Evolutionary conservation across 768 basidiomycete species (phyloP), one percentile per base, ranked within the genome.

Genomic region (Phlebiopsis gigantea): DNA sequence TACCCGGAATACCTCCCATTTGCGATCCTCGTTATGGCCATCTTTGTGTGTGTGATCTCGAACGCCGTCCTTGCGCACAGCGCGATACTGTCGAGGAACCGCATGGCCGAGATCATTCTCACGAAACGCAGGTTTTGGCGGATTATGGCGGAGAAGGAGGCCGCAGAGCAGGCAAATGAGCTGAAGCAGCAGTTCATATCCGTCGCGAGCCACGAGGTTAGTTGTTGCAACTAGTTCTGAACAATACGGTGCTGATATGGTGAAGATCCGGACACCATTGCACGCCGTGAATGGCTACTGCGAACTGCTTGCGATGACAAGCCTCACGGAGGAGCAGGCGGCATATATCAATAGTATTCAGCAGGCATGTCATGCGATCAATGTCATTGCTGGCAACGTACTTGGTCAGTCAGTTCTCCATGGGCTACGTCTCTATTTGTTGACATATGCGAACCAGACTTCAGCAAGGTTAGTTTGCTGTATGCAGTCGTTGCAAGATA

Each of bases 111-210:
- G 54, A 62, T 65, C 44, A 65, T 66, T 31, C 53, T 66, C 24
- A 68, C 67, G 19, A 66, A 63, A 53, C 56, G 67, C 1, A 54
- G 65, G 8, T 46, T 66, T 5, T 66, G 65, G 67, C 61, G 67
- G 2, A 66, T 66, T 52, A 68, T 68, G 67, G 67, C 67, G 5
- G 67, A 68, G 58, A 68, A 68, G 56, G 65, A 68, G 47, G 67
- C 67, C 0, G 67, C 67, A 1, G 67, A 68, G 51, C 67, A 66
- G 61, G 65, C 67, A 30, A 66, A 63, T 26, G 67, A 64, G 53
- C 63, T 68, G 21, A 68, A 66, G 58, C 65, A 66, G 56, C 67
- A 68, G 44, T 68, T 68, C 56, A 68, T 68, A 42, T 63, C 63
- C 26, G 62, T 68, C 3, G 67, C 67, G 14, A 68, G 67, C 22